Percentiles rank a stretch among this genome's conserved stretches.
phyloP scores from a whole-genome alignment of 768 basidiomycete species.

The Termitomyces sp. region DNA sequence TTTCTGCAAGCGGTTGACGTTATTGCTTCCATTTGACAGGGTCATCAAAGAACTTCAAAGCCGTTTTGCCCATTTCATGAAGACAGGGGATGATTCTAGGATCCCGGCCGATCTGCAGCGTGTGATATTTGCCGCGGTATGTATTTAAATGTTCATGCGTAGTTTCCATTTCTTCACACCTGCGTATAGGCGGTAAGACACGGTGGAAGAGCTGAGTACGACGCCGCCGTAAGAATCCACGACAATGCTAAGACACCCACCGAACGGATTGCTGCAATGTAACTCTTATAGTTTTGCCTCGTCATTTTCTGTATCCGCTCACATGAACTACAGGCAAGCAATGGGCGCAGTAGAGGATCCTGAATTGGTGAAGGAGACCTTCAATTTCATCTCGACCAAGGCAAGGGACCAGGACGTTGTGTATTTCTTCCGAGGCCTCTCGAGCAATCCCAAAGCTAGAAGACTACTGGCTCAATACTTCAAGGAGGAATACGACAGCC shows the following conservation, averaged over 20 bases:
- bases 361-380: conserved; percentile 53
- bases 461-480: conserved; percentile 55
- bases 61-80: conserved; percentile 67
- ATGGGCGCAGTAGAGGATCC: conserved; percentile 56
- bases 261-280: conserved; percentile 68
- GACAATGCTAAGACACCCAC: conserved; percentile 72
- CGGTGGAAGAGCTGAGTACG: conserved; percentile 71
- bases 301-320: background rate
- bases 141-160: conserved; percentile 12
- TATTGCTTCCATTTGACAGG: conserved; percentile 27
- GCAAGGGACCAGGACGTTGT: conserved; percentile 56
- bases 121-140: conserved; percentile 46
- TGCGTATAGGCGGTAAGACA: conserved; percentile 55
- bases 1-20: background rate
- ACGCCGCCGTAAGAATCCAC: conserved; percentile 62
- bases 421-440: conserved; percentile 57
- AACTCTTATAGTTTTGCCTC: conserved; percentile 16
- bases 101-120: conserved; percentile 79
- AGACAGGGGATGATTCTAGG: conserved; percentile 65
- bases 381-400: conserved; percentile 50
- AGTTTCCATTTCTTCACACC: background rate
- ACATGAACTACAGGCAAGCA: conserved; percentile 40
- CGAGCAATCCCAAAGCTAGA: conserved; percentile 48
- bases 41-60: conserved; percentile 66
- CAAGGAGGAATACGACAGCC: conserved; percentile 60